Evolutionary conservation across 176 grass and related monocot genomes (phyloP), one percentile per base, ranked within the genome.

Genomic region (Luzula sylvatica): DNA sequence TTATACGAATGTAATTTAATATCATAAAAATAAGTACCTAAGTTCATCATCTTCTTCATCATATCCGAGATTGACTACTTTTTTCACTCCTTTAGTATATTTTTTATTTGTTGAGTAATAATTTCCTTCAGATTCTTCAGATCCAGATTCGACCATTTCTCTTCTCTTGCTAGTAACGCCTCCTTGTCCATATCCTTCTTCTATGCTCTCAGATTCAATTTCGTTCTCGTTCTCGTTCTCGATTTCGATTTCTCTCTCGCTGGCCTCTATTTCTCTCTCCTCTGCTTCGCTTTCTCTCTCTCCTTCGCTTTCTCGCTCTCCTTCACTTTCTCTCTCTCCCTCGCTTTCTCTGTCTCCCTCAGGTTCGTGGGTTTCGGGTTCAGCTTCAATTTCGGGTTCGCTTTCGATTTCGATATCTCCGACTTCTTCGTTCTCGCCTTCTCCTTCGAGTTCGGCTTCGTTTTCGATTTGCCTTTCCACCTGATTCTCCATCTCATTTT

Each of bases 111-210:
- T 42, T 11, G 60, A 64, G 79, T 82, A 89, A 24, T 68, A 79
- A 64, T 82, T 86, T 63, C 81, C 78, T 78, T 88, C 84, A 53
- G 85, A 89, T 32, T 79, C 92, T 26, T 86, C 92, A 2, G 85
- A 86, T 55, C 84, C 30, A 52, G 77, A 86, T 13, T 78, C 75
- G 66, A 89, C 65, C 35, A 89, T 50, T 23, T 74, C 81, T 49
- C 71, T 85, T 81, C 84, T 86, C 67, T 75, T 79, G 30, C 92
- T 89, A n/a, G 75, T 66, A 11, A 89, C 71, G 14, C 50, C 49
- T 53, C 68, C 68, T 77, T 86, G 92, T 62, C 53, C 63, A 25
- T 89, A 96, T 53, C 55, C 81, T 50, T 89, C 84, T 4, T 86
- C 81, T 61, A 82, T 80, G 47, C 90, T 89, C 25, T 64, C 60